Conservation (phyloP, 2,329 filamentous ascomycete genomes). For the Capronia americana region DNA sequence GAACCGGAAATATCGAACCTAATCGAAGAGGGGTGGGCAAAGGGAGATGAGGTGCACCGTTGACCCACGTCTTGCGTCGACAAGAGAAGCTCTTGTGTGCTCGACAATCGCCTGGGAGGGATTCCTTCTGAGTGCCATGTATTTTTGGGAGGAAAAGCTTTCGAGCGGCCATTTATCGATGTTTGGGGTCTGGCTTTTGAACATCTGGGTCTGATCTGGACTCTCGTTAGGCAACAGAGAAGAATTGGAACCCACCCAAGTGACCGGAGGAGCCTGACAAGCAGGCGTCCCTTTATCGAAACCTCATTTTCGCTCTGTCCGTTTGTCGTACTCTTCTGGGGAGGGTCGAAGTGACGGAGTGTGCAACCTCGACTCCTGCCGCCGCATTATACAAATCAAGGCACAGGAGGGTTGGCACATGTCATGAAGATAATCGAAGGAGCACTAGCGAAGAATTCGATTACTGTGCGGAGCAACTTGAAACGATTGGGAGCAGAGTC, state of each 20-base stretch:
- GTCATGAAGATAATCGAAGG: background rate
- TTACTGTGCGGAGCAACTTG: background rate
- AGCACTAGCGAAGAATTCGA: constrained; percentile 11
- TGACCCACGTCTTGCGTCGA: background rate
- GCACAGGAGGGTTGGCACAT: background rate
- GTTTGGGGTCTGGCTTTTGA: constrained; percentile 1
- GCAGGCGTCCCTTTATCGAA: background rate
- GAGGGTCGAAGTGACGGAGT: background rate
- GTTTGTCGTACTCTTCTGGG: background rate
- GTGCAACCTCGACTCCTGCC: background rate
- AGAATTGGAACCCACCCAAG: constrained; percentile 2
- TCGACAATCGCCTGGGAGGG: constrained; percentile 1
- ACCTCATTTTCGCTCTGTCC: background rate
- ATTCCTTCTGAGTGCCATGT: constrained; percentile 1
- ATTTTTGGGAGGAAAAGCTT: constrained; percentile 8
- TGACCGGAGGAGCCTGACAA: background rate
- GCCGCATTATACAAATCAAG: background rate
- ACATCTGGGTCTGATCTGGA: background rate
- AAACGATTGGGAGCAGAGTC: background rate
- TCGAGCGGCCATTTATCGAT: background rate
- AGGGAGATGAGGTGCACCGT: background rate
- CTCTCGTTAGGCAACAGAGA: constrained; percentile 4
- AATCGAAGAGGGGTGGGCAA: background rate
- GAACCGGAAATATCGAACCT: constrained; percentile 5
- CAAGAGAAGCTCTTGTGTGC: background rate